These are phyloP conservation scores for Toxicodendron radicans DNA, from an alignment of 345 rosid species.

Conservation along the genomic window DNA sequence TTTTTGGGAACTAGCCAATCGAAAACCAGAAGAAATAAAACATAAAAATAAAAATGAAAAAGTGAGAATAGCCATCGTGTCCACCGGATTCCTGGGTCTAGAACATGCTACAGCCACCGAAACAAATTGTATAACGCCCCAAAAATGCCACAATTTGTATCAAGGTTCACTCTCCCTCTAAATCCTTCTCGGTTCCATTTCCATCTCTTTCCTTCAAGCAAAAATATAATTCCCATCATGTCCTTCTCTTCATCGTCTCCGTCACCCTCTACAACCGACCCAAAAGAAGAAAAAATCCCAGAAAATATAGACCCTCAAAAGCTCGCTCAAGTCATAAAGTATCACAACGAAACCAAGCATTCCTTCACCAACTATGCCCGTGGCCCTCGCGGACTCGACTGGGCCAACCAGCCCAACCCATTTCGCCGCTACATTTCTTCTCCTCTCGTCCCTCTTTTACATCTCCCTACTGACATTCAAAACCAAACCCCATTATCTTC, in stretches of 20 bases:
- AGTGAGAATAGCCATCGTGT: not conserved
- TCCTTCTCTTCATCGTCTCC: slow-evolving; percentile 37
- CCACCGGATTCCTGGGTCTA: not conserved
- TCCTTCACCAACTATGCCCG: slow-evolving; percentile 61
- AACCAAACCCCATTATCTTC: slow-evolving; percentile 13
- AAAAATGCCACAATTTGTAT: slow-evolving; percentile 12
- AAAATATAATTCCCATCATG: slow-evolving; percentile 25
- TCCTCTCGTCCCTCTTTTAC: slow-evolving; percentile 59
- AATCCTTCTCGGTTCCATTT: slow-evolving; percentile 14
- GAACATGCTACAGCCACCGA: slow-evolving; percentile 2
- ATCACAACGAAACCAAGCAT: slow-evolving; percentile 81
- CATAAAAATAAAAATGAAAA: no score
- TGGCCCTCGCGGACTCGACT: slow-evolving; percentile 88
- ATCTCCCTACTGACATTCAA: slow-evolving; percentile 26
- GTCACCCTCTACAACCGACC: slow-evolving; percentile 22
- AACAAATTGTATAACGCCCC: no score
- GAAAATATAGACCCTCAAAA: slow-evolving; percentile 23
- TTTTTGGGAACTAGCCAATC: not conserved
- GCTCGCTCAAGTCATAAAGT: slow-evolving; percentile 50
- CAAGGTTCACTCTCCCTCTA: slow-evolving; percentile 5
- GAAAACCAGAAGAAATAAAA: not conserved
- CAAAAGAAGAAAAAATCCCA: slow-evolving; percentile 15
- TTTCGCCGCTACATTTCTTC: slow-evolving; percentile 75
- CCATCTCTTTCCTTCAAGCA: slow-evolving; percentile 21
- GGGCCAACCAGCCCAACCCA: slow-evolving; percentile 94